These are phyloP conservation scores for Lachnellula cervina DNA, from an alignment of 2,329 filamentous ascomycete species.

Conservation along the genomic window DNA sequence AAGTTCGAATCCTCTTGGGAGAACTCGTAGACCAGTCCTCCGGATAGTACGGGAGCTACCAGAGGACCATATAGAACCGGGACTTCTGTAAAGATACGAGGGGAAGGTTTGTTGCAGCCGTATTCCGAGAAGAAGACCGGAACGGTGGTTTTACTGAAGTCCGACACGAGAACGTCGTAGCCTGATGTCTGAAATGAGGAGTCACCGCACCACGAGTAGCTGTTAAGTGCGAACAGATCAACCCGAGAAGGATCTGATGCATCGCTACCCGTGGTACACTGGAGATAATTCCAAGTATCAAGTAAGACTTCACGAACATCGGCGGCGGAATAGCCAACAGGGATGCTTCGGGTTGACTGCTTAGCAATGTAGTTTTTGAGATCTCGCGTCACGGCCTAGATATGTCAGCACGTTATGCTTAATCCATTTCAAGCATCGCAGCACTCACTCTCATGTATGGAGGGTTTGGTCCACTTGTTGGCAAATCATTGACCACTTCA, in stretches of 20 bases:
- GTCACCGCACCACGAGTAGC: constrained; percentile 67
- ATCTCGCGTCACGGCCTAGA: constrained; percentile 69
- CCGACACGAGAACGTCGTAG: constrained; percentile 57
- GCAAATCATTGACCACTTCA: constrained; percentile 67
- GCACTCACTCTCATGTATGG: constrained; percentile 55
- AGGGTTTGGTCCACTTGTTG: constrained; percentile 54
- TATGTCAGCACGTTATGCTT: constrained; percentile 17
- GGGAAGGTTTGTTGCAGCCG: constrained; percentile 69
- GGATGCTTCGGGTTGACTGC: constrained; percentile 62
- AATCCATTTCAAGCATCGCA: neutral
- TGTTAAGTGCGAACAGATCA: constrained; percentile 76
- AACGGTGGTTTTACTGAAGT: constrained; percentile 61
- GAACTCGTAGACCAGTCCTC: constrained; percentile 78
- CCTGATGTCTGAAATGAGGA: constrained; percentile 58
- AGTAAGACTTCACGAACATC: constrained; percentile 69
- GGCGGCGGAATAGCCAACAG: constrained; percentile 76
- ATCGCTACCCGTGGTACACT: constrained; percentile 55
- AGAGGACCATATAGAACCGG: constrained; percentile 63
- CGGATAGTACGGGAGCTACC: constrained; percentile 66
- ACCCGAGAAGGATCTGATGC: constrained; percentile 56
- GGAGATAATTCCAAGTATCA: constrained; percentile 71
- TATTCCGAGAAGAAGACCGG: constrained; percentile 80
- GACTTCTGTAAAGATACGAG: constrained; percentile 73
- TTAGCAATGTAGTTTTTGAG: constrained; percentile 76
- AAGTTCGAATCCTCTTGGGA: constrained; percentile 65